Base-by-base conservation (phyloP, 441 rosid species). In the Syzygium syzygioides region DNA sequence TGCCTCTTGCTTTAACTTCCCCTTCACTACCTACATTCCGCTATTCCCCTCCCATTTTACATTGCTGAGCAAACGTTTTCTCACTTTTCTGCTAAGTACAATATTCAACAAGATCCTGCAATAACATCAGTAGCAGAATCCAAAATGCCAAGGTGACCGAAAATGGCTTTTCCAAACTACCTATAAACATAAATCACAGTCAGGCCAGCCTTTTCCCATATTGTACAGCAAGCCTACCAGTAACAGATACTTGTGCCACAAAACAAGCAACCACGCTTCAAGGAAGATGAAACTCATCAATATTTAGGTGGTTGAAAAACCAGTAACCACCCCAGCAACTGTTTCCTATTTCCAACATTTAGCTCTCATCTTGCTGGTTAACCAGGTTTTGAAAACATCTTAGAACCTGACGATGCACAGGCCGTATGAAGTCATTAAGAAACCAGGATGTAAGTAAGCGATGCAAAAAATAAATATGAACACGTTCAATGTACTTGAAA, bases 341-440 rank as follows among this genome's bases (percentile, higher is more conserved):
- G n/a, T 57, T 12, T 57, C 97, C 94, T 91, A 94, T 87, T 89
- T 90, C 94, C 92, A 94, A 85, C 89, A 90, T 88, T 53, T 93
- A 52, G 92, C 55, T 84, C 87, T 90, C 85, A 86, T 92, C 88
- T 89, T 90, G 87, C 87, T 89, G 26, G 84, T 57, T 79, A 91
- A 86, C 93, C 91, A 91, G 14, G 95, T 92, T 45, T 25, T 79
- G 84, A 93, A 37, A 34, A 94, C 68, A 88, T 93, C 92, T 11
- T 86, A 79, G 79, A 89, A 92, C 90, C 98, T 96, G 92, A 79
- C 34, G 87, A 17, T 87, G 30, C 56, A 57, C 25, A 12, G 86
- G 12, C 84, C 84, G 37, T 10, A 76, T 76, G 37, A 34, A 48
- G 48, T 48, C 14, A 45, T 28, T 28, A 6, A 62, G 68, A 62